Conservation (phyloP, 345 rosid species). For the Sisymbrium altissimum region DNA sequence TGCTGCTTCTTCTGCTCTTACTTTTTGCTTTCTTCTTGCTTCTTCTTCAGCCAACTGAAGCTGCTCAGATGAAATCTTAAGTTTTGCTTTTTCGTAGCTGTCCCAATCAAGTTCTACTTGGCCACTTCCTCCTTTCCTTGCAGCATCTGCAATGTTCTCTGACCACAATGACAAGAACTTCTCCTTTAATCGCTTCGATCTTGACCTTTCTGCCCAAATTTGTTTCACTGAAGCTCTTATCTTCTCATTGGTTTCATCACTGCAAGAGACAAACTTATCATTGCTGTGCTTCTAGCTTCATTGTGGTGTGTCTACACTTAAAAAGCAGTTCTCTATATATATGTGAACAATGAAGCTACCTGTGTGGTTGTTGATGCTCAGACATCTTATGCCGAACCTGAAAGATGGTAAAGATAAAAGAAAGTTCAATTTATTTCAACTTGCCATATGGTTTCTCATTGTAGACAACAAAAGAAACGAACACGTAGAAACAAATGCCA, state of each 20-base stretch:
- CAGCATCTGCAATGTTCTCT: slow-evolving; percentile 56
- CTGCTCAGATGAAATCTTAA: slow-evolving; percentile 47
- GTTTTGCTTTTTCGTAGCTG: slow-evolving; percentile 52
- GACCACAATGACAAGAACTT: slow-evolving; percentile 50
- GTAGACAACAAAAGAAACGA: background rate
- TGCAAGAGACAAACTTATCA: slow-evolving; percentile 34
- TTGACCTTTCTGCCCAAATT: slow-evolving; percentile 62
- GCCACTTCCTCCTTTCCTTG: slow-evolving; percentile 63
- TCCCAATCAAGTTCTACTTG: slow-evolving; percentile 67
- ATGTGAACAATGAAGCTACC: slow-evolving; percentile 42
- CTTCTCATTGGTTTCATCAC: slow-evolving; percentile 66
- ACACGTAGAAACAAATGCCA: background rate
- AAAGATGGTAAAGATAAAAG: slow-evolving; percentile 13
- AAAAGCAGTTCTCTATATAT: too few species aligned
- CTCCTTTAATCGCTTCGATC: slow-evolving; percentile 45
- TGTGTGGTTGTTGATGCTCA: slow-evolving; percentile 54
- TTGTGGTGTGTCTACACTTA: background rate
- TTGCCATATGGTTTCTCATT: background rate
- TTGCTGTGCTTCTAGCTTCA: background rate
- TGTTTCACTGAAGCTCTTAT: slow-evolving; percentile 53
- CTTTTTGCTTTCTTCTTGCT: slow-evolving; percentile 45
- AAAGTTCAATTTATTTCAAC: background rate
- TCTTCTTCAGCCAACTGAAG: slow-evolving; percentile 44
- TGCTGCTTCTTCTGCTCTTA: slow-evolving; percentile 46
- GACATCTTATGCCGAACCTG: slow-evolving; percentile 80